Base-by-base conservation (phyloP, 2,329 filamentous ascomycete species). In the Cercospora zeina region DNA sequence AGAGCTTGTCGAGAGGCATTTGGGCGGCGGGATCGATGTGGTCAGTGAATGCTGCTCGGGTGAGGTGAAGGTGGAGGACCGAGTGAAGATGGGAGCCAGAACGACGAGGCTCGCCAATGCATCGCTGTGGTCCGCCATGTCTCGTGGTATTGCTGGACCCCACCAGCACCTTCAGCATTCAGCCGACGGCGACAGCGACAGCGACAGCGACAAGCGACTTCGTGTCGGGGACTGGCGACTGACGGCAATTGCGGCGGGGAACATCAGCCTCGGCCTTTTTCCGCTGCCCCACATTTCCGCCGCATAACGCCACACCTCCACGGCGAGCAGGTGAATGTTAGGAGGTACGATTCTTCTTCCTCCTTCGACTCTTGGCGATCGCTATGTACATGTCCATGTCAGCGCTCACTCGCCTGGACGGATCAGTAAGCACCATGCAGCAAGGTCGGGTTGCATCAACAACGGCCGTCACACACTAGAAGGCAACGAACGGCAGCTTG, bases 1-100 rank as follows among this genome's bases (percentile, higher is more conserved):
- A 62, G 54, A 72, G 67, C 53, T 62, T 67, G 36, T 62, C 55
- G 59, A 68, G 65, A 27, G 67, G 49, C 67, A 68, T 68, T 31
- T 33, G 62, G 24, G 57, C 59, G 58, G 55, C 50, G 21, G 55
- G 21, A 13, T 19, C 55, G 33, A 19, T 27, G 30, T 39, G 14
- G 24, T 13, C 14, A 34, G 5, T 27, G n/a, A 21, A 53, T 21
- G 49, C 27, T 53, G 24, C 4, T 2, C 6, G 21, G 30, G 49
- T 3, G 27, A 34, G 49, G 10, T 21, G 4, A 14, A 11, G n/a
- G 19, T 13, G 13, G 49, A 16, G 49, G 19, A 9, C 11, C 2
- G 11, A 10, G 49, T 49, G 42, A 27, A 27, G 16, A 31, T 19
- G n/a, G 49, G 27, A 53, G 49, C 3, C 27, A 21, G 30, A 33